Conservation (phyloP, 768 basidiomycete genomes). For the Leccinellum luteum region DNA sequence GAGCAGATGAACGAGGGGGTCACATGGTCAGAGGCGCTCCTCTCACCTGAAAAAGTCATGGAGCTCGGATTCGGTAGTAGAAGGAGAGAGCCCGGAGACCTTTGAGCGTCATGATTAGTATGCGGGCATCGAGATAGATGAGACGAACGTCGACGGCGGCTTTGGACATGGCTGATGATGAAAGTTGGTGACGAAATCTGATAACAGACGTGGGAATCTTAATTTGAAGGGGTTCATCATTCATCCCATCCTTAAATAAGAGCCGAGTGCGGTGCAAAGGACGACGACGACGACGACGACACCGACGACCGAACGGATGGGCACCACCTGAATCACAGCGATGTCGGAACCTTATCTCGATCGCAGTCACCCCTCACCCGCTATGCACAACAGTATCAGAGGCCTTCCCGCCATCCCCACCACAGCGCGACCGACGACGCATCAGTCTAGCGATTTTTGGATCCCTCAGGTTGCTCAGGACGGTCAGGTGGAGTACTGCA, state of each 20-base stretch:
- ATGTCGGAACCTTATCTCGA: conserved; percentile 19
- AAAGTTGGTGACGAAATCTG: background rate
- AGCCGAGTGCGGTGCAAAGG: conserved; percentile 10
- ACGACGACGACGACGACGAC: conserved; percentile 14
- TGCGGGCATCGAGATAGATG: background rate
- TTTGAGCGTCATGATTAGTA: conserved; percentile 25
- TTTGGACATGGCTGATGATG: conserved; percentile 19
- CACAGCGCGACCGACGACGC: background rate
- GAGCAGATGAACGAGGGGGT: conserved; percentile 1
- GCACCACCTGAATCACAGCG: background rate
- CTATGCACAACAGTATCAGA: conserved; percentile 22
- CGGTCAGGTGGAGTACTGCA: conserved; percentile 62
- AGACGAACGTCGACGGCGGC: conserved; percentile 37
- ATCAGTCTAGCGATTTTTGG: conserved; percentile 74
- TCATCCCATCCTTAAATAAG: background rate
- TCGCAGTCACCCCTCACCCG: background rate
- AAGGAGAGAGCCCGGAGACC: conserved; percentile 70
- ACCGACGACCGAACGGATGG: conserved; percentile 1
- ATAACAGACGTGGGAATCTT: conserved; percentile 9
- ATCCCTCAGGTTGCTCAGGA: conserved; percentile 79
- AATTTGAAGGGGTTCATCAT: background rate
- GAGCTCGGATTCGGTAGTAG: conserved; percentile 66
- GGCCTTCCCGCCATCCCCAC: conserved; percentile 30
- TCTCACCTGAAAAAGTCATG: conserved; percentile 78
- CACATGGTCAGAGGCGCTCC: conserved; percentile 17